A percentile compares a stretch with the other conserved stretches of the same genome.
Evolutionary conservation across 768 basidiomycete genomes (phyloP).

Genomic region (Rhodotorula graminis): DNA sequence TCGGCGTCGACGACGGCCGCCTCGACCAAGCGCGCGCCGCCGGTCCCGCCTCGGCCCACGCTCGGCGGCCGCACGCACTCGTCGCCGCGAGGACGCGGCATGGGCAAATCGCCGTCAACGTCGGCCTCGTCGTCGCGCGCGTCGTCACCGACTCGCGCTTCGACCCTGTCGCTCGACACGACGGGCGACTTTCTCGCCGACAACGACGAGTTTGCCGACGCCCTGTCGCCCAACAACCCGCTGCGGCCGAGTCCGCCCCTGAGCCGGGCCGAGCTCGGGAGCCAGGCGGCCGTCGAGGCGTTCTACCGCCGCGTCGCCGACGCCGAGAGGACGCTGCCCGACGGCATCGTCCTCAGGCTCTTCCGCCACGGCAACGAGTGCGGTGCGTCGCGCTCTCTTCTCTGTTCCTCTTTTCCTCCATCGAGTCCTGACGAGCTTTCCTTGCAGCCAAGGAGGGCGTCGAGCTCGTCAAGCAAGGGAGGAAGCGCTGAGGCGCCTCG

Average conservation of each 20-base stretch:
- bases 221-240: constrained; percentile 42
- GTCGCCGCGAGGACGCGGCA: neutral
- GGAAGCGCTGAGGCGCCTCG: neutral
- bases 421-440: neutral
- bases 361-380: constrained; percentile 33
- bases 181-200: neutral
- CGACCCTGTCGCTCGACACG: neutral
- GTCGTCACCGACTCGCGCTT: neutral
- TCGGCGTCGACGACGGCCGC: neutral
- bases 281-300: constrained; percentile 8
- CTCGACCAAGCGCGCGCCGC: neutral
- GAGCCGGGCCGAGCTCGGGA: neutral
- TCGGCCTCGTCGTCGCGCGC: neutral
- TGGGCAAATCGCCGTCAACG: too few species aligned
- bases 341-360: constrained; percentile 12
- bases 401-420: neutral
- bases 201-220: constrained; percentile 30
- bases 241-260: constrained; percentile 12
- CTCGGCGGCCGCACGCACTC: neutral
- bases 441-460: constrained; percentile 12
- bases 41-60: neutral
- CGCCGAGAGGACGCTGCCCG: constrained; percentile 21
- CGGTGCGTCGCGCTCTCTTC: neutral
- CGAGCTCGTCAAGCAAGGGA: constrained; percentile 7
- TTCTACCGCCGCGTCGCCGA: constrained; percentile 20